Base-by-base conservation (phyloP, 1,284 basidiomycete genomes). In the Pascua sp. region DNA sequence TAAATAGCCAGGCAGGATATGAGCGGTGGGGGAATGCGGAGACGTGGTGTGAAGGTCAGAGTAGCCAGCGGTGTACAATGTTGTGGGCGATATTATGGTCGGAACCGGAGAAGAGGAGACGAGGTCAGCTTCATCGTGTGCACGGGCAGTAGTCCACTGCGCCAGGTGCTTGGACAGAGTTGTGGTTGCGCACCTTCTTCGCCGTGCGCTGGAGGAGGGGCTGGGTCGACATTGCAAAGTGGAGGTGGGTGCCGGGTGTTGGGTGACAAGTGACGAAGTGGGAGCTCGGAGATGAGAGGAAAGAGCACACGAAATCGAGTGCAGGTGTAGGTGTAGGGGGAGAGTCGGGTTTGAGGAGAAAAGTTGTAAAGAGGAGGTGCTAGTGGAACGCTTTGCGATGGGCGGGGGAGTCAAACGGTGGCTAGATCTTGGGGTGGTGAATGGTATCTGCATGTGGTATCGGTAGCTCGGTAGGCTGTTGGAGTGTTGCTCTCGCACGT, bases 191-290 rank as follows among this genome's bases (percentile, higher is more conserved):
- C 49, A 73, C 75, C 71, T 96, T 96, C 51, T 88, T 85, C 3
- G 92, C 90, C 15, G 94, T 96, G 59, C 96, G 87, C 78, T 98
- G 95, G 48, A 99, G 88, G 48, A 98, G 85, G 17, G 96, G 96
- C 77, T 98, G 96, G 55, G 93, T 96, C 16, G 95, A 98, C 96
- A 97, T 96, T 48, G 17, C 60, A 39, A 46, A 38, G 39, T 10
- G 36, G 32, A 8, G 16, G 55, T 4, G 12, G 12, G n/a, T 41
- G 8, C 13, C 18, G 38, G n/a, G 5, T 48, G 40, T 45, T 52
- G 47, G 18, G 39, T 37, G 43, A 40, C 47, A 16, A 18, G 42
- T 13, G 50, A 50, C 17, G 32, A 47, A 42, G 36, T 42, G 39
- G 8, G 12, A 36, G 8, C 46, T 8, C 13, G 17, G 16, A 52